These are phyloP conservation scores for Didymella keratinophila DNA, from an alignment of 2,329 filamentous ascomycete genomes.

Conservation along the genomic window DNA sequence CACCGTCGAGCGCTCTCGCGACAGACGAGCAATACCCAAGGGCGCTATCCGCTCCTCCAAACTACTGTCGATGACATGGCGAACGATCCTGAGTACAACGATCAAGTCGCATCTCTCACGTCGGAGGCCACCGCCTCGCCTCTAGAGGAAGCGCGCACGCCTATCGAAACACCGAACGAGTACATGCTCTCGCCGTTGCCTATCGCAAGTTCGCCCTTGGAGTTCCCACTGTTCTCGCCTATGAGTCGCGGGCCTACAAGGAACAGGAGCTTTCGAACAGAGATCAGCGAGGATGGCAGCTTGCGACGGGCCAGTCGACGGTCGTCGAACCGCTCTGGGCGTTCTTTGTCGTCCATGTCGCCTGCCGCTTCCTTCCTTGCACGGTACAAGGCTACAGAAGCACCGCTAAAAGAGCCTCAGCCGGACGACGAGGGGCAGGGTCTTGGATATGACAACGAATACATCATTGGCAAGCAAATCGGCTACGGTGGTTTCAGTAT, in stretches of 20 bases:
- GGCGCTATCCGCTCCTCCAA: slow-evolving; percentile 48
- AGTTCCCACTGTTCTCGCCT: slow-evolving; percentile 43
- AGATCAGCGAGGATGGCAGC: slow-evolving; percentile 45
- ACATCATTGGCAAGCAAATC: slow-evolving; percentile 72
- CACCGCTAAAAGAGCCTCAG: slow-evolving; percentile 54
- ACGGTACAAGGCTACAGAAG: slow-evolving; percentile 55
- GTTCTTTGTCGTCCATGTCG: slow-evolving; percentile 60
- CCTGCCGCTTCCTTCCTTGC: slow-evolving; percentile 66
- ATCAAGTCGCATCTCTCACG: slow-evolving; percentile 53
- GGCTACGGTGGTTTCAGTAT: slow-evolving; percentile 72
- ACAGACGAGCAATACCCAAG: slow-evolving; percentile 35
- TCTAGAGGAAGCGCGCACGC: slow-evolving; percentile 51
- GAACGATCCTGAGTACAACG: slow-evolving; percentile 37
- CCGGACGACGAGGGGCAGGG: slow-evolving; percentile 74
- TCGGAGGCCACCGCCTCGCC: slow-evolving; percentile 54
- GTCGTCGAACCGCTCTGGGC: slow-evolving; percentile 58
- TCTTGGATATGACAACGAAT: slow-evolving; percentile 66
- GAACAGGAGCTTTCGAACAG: slow-evolving; percentile 45
- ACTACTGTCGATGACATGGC: slow-evolving; percentile 46
- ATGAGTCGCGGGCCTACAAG: slow-evolving; percentile 39
- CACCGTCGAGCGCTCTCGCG: slow-evolving; percentile 29
- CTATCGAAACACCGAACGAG: slow-evolving; percentile 44
- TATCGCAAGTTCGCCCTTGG: slow-evolving; percentile 45
- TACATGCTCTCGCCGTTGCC: slow-evolving; percentile 47
- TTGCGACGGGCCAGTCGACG: slow-evolving; percentile 49